These are phyloP conservation scores for Heterotrichella gracilis DNA, from an alignment of 352 stramenopile genomes.

Conservation along the genomic window DNA sequence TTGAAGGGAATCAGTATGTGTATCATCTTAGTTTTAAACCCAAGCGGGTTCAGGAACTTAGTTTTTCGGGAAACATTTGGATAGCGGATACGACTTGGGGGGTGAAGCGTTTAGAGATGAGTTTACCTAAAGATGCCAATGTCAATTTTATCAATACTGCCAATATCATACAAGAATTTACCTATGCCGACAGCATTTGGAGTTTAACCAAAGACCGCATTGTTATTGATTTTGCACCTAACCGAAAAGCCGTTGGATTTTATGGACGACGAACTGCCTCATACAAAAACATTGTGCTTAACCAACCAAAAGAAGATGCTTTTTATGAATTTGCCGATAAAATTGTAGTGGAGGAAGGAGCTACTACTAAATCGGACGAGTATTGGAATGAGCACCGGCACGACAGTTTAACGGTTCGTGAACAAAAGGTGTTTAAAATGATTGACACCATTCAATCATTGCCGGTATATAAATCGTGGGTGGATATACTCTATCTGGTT, in stretches of 20 bases:
- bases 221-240: background rate
- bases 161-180: background rate
- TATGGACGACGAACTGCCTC: background rate
- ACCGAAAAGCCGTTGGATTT: background rate
- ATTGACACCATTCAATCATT: background rate
- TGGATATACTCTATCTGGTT: background rate
- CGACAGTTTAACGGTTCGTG: background rate
- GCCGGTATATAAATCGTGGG: background rate
- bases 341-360: background rate
- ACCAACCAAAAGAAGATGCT: background rate
- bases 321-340: constrained; percentile 2
- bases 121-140: constrained; percentile 1
- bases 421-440: constrained; percentile 6
- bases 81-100: background rate
- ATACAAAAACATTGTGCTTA: background rate
- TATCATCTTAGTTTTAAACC: background rate
- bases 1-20: background rate
- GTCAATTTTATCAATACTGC: constrained; percentile 2
- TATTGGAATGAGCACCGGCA: background rate
- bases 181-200: background rate
- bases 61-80: background rate
- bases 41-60: background rate
- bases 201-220: background rate
- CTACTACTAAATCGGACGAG: background rate
- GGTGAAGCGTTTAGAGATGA: background rate